Base-by-base conservation (phyloP, 768 basidiomycete species). In the Daedaleopsis sinensis region DNA sequence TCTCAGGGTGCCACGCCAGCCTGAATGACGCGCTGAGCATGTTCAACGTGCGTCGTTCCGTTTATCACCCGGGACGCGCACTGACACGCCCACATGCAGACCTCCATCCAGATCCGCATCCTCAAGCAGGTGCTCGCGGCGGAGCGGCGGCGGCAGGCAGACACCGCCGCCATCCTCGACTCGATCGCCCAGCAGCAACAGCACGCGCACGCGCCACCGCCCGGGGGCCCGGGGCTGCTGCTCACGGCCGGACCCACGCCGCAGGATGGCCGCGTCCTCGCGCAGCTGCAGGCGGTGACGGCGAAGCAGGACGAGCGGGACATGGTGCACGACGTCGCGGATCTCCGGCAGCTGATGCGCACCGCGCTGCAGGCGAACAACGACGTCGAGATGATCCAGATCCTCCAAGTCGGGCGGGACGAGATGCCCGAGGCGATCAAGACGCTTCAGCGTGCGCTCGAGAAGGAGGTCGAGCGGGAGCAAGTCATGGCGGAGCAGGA, bases 391-490 rank as follows among this genome's bases (percentile, higher is more conserved):
- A 84, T 91, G 80, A 73, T 90, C 36, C 76, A 79, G 19, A 80
- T 87, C 1, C 76, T 91, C 43, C 84, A 89, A 64, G 82, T 88
- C 47, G 79, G 79, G 37, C 76, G 84, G 49, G 82, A 84, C 48
- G 88, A 91, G 71, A 87, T 91, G 82, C 87, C 88, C 1, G 91
- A 93, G 71, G 90, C 90, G 13, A 85, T 92, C 71, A 91, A 90
- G 75, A 87, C 91, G 5, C 78, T 93, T 18, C 90, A 91, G 74
- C 75, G 91, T 24, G 85, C 84, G 16, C 75, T 90, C 52, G 86
- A 87, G 75, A 65, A 68, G 19, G 78, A 80, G 56, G 73, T 78
- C 48, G 78, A 76, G 58, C 62, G 62, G 21, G 62, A 63, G 57
- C 19, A 49, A 23, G 4, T 38, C 11, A 62, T 10, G 39, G 39